Evolutionary conservation across 768 basidiomycete genomes (phyloP).

Genomic region (Dioszegia crocea): DNA sequence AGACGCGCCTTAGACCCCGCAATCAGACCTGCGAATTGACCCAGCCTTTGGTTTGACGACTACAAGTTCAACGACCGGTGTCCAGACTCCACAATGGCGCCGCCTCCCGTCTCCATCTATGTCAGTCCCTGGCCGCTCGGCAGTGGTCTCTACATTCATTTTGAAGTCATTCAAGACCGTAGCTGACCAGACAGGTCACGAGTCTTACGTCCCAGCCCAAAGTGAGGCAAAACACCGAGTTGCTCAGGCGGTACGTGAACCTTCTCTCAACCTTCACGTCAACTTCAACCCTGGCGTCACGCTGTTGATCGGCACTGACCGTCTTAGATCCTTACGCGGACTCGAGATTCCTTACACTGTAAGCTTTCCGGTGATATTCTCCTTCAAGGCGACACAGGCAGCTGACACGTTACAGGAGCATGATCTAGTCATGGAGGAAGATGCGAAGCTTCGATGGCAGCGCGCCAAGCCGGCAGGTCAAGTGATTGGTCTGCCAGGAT

Average conservation of each 20-base stretch:
- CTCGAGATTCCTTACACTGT: constrained; percentile 43
- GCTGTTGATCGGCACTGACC: no score
- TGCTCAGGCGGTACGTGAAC: constrained; percentile 28
- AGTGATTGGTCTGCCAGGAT: constrained; percentile 40
- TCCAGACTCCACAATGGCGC: constrained; percentile 33
- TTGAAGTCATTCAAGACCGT: background rate
- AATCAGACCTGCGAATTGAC: no score
- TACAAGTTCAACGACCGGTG: no score
- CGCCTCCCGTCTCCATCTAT: constrained; percentile 43
- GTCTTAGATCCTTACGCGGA: constrained; percentile 28
- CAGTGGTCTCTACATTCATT: background rate
- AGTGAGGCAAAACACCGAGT: constrained; percentile 37
- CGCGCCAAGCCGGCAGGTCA: constrained; percentile 37
- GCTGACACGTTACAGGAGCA: constrained; percentile 19
- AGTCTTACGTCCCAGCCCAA: constrained; percentile 40
- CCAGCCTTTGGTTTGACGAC: no score
- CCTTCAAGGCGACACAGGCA: background rate
- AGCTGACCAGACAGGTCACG: constrained; percentile 19
- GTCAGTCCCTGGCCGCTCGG: constrained; percentile 17
- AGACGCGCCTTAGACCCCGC: no score
- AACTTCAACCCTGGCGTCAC: no score
- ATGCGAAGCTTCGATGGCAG: constrained; percentile 44
- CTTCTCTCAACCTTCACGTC: no score
- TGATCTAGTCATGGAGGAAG: constrained; percentile 39
- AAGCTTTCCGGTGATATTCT: background rate